phyloP scores from a whole-genome alignment of 768 basidiomycete species.

The Kwoniella pini region DNA sequence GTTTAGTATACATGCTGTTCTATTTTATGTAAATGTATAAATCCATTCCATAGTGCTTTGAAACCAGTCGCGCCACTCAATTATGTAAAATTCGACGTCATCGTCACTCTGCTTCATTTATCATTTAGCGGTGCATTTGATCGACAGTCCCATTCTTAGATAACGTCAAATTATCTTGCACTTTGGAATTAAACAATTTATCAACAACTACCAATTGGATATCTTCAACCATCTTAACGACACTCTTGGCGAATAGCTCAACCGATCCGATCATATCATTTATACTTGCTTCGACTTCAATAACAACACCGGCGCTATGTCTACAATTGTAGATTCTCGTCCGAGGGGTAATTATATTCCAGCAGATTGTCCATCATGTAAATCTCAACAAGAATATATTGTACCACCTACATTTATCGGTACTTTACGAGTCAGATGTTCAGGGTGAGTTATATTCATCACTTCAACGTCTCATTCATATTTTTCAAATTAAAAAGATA shows the following conservation, averaged over 20 bases:
- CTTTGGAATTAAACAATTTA: too few species aligned
- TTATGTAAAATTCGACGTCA: conserved; percentile 3
- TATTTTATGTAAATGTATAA: too few species aligned
- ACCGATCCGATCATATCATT: too few species aligned
- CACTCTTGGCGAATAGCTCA: too few species aligned
- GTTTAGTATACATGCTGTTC: conserved; percentile 10
- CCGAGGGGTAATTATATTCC: conserved; percentile 48
- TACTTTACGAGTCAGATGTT: conserved; percentile 47
- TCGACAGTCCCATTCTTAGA: conserved; percentile 13
- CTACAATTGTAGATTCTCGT: conserved; percentile 52
- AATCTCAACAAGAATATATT: conserved; percentile 46
- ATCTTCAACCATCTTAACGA: too few species aligned
- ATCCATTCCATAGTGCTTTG: too few species aligned
- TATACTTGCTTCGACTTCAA: too few species aligned
- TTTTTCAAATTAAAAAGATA: background rate
- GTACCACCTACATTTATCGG: conserved; percentile 52
- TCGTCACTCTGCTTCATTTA: background rate
- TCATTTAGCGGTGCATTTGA: background rate
- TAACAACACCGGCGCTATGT: conserved; percentile 27
- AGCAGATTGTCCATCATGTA: conserved; percentile 50
- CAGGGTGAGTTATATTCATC: conserved; percentile 29
- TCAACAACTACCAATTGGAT: too few species aligned
- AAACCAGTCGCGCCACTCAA: conserved; percentile 1
- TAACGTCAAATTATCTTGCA: too few species aligned
- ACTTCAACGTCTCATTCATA: too few species aligned